phyloP scores from a whole-genome alignment of 345 rosid genomes.

The Angophora floribunda region DNA sequence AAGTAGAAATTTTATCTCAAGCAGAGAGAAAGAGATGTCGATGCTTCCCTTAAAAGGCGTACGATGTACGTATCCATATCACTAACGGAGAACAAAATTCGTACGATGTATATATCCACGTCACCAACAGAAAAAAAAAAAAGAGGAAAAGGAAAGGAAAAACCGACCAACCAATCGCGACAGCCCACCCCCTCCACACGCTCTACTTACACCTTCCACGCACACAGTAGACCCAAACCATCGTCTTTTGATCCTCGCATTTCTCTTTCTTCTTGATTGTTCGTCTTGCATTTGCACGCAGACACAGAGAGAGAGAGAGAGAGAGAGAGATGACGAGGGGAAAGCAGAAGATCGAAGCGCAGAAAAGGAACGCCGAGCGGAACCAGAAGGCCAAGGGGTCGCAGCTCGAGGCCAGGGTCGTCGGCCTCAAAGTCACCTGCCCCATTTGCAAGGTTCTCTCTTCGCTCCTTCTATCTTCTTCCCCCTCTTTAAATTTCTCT shows the following conservation, averaged over 20 bases:
- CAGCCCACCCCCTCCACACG: neutral
- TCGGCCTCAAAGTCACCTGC: slow-evolving; percentile 60
- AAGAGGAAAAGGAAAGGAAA: neutral
- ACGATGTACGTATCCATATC: too few relatives aligned
- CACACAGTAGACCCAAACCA: neutral
- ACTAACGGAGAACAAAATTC: too few relatives aligned
- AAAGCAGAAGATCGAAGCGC: slow-evolving; percentile 82
- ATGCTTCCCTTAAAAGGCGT: neutral
- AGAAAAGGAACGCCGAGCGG: slow-evolving; percentile 52
- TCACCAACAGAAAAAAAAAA: neutral
- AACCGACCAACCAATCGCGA: neutral
- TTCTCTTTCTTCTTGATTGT: neutral
- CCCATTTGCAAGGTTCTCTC: slow-evolving; percentile 62
- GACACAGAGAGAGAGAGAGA: neutral
- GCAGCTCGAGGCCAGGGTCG: slow-evolving; percentile 61
- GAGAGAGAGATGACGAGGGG: slow-evolving; percentile 57
- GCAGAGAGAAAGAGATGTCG: neutral
- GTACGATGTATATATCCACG: neutral
- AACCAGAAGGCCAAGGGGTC: slow-evolving; percentile 59
- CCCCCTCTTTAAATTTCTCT: neutral
- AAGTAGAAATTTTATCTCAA: neutral
- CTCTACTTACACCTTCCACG: neutral
- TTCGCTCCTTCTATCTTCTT: neutral
- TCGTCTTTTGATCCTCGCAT: neutral
- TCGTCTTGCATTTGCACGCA: neutral